phyloP scores from a whole-genome alignment of 129 eudicot species.

The Centrapalus pauciflorus region DNA sequence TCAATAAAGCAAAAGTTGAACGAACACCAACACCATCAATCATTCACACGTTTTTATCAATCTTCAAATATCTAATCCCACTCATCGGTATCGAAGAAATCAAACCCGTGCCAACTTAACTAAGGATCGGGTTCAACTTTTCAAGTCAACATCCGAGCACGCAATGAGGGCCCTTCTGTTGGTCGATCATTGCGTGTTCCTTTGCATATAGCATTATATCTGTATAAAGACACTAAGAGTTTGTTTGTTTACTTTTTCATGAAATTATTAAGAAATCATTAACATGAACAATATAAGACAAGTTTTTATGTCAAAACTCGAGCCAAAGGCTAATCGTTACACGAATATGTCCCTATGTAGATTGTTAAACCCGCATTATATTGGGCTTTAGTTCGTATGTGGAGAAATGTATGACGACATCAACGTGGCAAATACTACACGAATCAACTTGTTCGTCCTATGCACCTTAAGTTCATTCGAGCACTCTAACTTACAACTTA shows the following conservation, averaged over 20 bases:
- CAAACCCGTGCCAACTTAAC: not conserved
- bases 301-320: too few species aligned
- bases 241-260: too few species aligned
- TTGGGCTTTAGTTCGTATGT: not conserved
- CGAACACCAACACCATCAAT: not conserved
- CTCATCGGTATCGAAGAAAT: not conserved
- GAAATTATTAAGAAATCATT: too few species aligned
- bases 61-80: constrained; percentile 22
- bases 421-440: not conserved
- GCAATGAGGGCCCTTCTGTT: too few species aligned
- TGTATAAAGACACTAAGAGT: too few species aligned
- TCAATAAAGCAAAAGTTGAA: constrained; percentile 21
- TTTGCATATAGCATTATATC: too few species aligned
- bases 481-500: not conserved
- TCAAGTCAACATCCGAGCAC: not conserved
- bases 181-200: too few species aligned
- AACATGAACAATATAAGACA: too few species aligned
- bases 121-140: not conserved
- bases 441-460: not conserved
- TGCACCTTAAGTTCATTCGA: not conserved
- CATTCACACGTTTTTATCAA: constrained; percentile 1
- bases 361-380: not conserved
- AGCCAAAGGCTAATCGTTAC: too few species aligned
- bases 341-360: not conserved
- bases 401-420: too few species aligned